Percentiles rank a stretch among this genome's conserved stretches.
Evolutionary conservation across 768 basidiomycete genomes (phyloP).

Genomic region (Pulveroboletus ravenelii): DNA sequence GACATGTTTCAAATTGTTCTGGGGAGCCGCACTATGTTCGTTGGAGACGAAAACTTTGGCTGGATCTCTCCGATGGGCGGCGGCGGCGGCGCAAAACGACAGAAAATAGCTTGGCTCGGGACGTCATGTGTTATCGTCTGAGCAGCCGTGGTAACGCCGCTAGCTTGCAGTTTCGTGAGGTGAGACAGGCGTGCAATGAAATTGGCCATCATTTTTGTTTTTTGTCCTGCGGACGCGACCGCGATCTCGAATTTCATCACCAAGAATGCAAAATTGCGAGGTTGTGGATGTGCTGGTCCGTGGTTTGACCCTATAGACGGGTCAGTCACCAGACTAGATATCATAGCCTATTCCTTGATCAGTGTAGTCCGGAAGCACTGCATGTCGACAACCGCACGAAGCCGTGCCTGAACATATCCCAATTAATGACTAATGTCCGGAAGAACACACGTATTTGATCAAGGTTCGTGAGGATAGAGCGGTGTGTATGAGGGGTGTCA

Average conservation of each 20-base stretch:
- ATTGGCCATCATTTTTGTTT: not conserved
- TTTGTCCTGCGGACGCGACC: not conserved
- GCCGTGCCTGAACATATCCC: not conserved
- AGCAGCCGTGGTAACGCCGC: not conserved
- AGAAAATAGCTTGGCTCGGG: not conserved
- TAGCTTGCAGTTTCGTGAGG: not conserved
- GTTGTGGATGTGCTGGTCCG: no score
- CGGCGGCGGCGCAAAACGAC: no score
- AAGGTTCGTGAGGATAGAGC: not conserved
- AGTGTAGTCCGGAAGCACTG: not conserved
- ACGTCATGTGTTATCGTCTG: not conserved
- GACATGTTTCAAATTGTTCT: not conserved
- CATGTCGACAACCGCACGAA: not conserved
- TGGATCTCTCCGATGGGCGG: no score
- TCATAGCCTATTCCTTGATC: not conserved
- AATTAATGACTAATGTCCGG: no score
- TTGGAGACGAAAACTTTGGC: not conserved
- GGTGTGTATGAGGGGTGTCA: not conserved
- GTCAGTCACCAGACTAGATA: no score
- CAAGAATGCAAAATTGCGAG: not conserved
- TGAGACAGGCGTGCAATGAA: not conserved
- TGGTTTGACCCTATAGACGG: no score
- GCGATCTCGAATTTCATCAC: conserved; percentile 1
- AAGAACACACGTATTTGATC: no score
- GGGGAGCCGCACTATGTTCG: not conserved